phyloP scores from a whole-genome alignment of 768 basidiomycete species.

The Royoungia palumana region DNA sequence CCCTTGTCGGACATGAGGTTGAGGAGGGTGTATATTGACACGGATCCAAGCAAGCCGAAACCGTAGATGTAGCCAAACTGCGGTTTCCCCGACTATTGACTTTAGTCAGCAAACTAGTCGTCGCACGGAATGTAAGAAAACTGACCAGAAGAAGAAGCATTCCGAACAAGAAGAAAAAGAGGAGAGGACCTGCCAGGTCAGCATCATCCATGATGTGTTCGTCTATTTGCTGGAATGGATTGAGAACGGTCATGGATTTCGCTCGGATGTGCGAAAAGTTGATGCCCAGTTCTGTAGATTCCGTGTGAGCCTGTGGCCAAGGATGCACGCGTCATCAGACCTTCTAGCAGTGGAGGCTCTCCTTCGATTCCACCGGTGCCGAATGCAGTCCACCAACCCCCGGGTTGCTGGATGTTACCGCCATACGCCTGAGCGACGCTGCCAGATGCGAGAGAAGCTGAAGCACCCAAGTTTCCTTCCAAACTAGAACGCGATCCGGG shows the following conservation, averaged over 20 bases:
- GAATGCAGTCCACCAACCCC: constrained; percentile 94
- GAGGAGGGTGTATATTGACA: constrained; percentile 88
- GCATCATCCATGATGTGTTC: constrained; percentile 99
- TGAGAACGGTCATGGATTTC: constrained; percentile 93
- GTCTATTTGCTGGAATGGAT: constrained; percentile 80
- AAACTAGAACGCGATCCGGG: constrained; percentile 71
- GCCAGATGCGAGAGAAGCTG: constrained; percentile 49
- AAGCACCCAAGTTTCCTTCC: constrained; percentile 62
- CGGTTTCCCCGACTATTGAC: constrained; percentile 85
- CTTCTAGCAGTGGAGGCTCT: constrained; percentile 93
- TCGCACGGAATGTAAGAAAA: constrained; percentile 14
- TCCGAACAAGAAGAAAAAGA: constrained; percentile 94
- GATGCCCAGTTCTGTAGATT: constrained; percentile 81
- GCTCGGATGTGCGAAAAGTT: constrained; percentile 94
- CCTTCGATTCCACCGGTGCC: constrained; percentile 95
- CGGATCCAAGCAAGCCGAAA: constrained; percentile 90
- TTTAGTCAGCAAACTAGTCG: constrained; percentile 1
- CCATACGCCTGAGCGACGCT: constrained; percentile 51
- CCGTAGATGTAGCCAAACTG: constrained; percentile 99
- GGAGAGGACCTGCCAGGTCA: constrained; percentile 92
- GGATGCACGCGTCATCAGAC: constrained; percentile 38
- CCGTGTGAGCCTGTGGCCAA: not conserved
- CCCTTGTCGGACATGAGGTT: constrained; percentile 96
- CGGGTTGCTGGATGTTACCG: constrained; percentile 69
- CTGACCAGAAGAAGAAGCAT: constrained; percentile 88